Evolutionary conservation across 257 asterid species (phyloP), one percentile per base, ranked within the genome.

Genomic region (Cruciata laevipes): DNA sequence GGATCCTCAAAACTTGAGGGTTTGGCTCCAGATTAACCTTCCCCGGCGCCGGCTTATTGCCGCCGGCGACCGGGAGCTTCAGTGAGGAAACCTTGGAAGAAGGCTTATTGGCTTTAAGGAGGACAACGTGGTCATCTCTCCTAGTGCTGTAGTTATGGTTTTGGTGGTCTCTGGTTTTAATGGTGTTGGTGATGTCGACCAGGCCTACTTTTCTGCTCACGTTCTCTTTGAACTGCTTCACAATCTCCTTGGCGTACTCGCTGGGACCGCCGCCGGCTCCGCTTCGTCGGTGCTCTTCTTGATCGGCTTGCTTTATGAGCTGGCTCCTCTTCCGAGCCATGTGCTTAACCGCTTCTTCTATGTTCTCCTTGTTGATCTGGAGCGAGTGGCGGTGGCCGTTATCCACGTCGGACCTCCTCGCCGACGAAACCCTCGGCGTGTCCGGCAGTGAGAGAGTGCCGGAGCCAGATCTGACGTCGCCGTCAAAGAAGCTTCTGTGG

Each of bases 331-430:
- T 62, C 40, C 63, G 69, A 6, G 74, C 69, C 63, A 59, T 44
- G 32, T 68, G 80, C 27, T 59, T 78, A 11, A 25, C 64, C 3
- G 65, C 69, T 3, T 79, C 79, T 2, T 33, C 56, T 2, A 32
- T 35, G 49, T 80, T 84, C 67, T 89, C 93, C 70, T 86, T 86
- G 78, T 79, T 82, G 49, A 84, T 72, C 69, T 86, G 95, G 40
- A 90, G 86, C 2, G 97, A 88, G 1, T 83, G 84, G 64, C 98
- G 70, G 81, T 82, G 87, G 17, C 83, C 98, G 79, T 82, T 85
- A 16, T 85, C 98, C 21, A 76, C 87, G 23, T 90, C 97, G 3
- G 97, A 86, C 73, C 86, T 81, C 44, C 94, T 74, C 5, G 86
- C 82, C 6, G 80, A 78, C 52, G 86, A 89, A 37, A 76, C 53